phyloP scores from a whole-genome alignment of 1,284 basidiomycete genomes.

The Tilletia setariae region DNA sequence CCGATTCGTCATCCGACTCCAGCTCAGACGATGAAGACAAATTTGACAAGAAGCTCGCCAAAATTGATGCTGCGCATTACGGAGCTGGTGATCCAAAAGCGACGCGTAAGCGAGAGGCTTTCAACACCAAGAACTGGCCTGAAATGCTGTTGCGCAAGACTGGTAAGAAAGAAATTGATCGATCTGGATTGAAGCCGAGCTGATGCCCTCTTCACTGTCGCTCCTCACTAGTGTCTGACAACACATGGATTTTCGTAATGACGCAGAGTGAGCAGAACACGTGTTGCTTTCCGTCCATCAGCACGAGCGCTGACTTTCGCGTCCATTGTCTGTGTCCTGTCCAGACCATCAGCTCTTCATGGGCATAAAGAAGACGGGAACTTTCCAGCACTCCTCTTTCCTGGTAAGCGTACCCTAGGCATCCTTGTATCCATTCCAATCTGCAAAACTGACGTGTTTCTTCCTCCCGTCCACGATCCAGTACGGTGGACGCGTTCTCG shows the following conservation, averaged over 20 bases:
- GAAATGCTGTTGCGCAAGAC: slow-evolving; percentile 43
- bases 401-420: slow-evolving; percentile 17
- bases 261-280: slow-evolving; percentile 22
- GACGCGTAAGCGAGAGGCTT: slow-evolving; percentile 23
- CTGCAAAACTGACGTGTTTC: background rate
- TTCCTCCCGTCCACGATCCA: background rate
- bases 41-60: background rate
- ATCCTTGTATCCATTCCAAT: too few relatives aligned
- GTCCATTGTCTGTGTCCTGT: background rate
- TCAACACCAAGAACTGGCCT: slow-evolving; percentile 35
- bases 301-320: background rate
- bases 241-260: slow-evolving; percentile 46
- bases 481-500: slow-evolving; percentile 39
- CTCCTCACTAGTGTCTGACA: slow-evolving; percentile 17
- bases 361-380: slow-evolving; percentile 45
- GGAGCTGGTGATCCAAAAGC: slow-evolving; percentile 30
- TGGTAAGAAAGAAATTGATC: background rate
- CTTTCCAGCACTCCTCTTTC: slow-evolving; percentile 46
- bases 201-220: slow-evolving; percentile 18
- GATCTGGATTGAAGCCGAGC: background rate
- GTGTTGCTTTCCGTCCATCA: background rate
- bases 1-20: slow-evolving; percentile 13
- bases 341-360: slow-evolving; percentile 39
- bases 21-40: slow-evolving; percentile 22
- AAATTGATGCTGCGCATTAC: slow-evolving; percentile 26